A percentile compares a stretch with the other conserved stretches of the same genome.
phyloP scores from a whole-genome alignment of 116 monocot genomes.

The Papilionanthe hybrid region DNA sequence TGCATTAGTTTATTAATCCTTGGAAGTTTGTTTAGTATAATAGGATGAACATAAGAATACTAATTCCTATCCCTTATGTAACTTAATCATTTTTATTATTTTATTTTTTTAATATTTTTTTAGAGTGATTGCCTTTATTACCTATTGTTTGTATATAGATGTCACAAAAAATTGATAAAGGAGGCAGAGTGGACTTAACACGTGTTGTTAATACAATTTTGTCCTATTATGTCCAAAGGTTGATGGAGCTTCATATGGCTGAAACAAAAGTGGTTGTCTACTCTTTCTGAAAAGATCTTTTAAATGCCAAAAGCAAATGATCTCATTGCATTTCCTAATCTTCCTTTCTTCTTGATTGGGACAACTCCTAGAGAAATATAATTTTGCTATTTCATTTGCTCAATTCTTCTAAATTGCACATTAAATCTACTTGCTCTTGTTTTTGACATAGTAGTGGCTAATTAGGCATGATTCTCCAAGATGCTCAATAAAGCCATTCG shows the following conservation, averaged over 20 bases:
- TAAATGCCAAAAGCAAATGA: background rate
- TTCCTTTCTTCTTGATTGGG: too few species aligned
- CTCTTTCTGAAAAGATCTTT: background rate
- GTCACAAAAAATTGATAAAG: background rate
- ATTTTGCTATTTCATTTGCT: too few species aligned
- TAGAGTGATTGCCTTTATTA: background rate
- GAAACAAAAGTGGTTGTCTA: background rate
- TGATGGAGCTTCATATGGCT: background rate
- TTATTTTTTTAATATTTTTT: background rate
- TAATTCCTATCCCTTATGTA: background rate
- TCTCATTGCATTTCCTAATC: too few species aligned
- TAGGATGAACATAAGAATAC: background rate
- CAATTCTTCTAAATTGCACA: too few species aligned
- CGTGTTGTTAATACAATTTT: background rate
- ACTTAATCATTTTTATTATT: background rate
- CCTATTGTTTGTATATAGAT: background rate
- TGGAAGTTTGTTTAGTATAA: background rate
- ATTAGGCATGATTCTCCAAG: too few species aligned
- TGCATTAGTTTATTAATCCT: background rate
- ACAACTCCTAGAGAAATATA: too few species aligned
- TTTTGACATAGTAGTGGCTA: too few species aligned
- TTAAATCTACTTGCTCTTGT: too few species aligned
- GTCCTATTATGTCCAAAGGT: background rate
- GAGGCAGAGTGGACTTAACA: background rate
- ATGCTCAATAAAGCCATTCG: too few species aligned